Percentiles rank a stretch among this genome's conserved stretches.
Conservation (phyloP, 2,329 filamentous ascomycete species). For the Colletotrichum kahawae region DNA sequence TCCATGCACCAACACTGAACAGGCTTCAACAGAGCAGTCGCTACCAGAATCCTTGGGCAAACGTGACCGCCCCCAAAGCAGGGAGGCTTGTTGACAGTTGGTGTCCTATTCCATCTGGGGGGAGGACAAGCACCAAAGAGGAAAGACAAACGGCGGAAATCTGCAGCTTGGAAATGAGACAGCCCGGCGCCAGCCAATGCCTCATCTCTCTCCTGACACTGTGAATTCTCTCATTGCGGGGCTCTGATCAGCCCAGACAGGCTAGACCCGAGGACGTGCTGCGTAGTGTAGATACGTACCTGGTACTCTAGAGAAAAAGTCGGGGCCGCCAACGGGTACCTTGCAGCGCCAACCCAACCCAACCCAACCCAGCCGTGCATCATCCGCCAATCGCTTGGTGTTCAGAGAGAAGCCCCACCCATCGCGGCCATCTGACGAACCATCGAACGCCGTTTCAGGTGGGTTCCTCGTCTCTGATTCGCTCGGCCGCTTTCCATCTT, state of each 20-base stretch:
- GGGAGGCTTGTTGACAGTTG: background rate
- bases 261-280: background rate
- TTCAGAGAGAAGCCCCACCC: background rate
- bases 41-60: background rate
- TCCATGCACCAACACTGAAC: background rate
- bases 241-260: background rate
- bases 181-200: background rate
- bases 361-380: slow-evolving; percentile 1
- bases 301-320: background rate
- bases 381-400: slow-evolving; percentile 12
- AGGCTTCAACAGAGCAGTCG: background rate
- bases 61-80: slow-evolving; percentile 1
- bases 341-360: slow-evolving; percentile 15
- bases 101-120: background rate
- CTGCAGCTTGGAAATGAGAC: slow-evolving; percentile 16
- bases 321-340: slow-evolving; percentile 9
- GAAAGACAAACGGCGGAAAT: slow-evolving; percentile 16
- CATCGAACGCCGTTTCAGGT: slow-evolving; percentile 17
- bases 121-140: slow-evolving; percentile 2
- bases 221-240: background rate
- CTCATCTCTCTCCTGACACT: background rate
- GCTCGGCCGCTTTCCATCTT: background rate
- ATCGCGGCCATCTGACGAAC: slow-evolving; percentile 10
- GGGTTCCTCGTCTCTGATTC: slow-evolving; percentile 7
- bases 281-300: no score